Base-by-base conservation (phyloP, 2,329 filamentous ascomycete species). In the Neurospora sp. region DNA sequence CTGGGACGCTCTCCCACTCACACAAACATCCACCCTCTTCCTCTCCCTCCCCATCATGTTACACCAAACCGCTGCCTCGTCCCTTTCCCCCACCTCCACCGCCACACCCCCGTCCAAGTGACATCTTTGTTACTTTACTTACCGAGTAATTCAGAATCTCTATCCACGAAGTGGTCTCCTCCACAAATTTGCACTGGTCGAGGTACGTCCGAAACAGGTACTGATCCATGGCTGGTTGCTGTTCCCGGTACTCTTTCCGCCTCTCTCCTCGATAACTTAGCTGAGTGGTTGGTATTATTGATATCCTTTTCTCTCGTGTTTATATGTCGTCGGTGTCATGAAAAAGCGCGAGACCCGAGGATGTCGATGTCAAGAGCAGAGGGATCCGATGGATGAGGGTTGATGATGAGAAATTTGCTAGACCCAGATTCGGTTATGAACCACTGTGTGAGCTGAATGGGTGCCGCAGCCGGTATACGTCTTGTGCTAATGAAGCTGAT, bases 121-220 rank as follows among this genome's bases (percentile, higher is more conserved):
- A 12, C 67, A 68, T 37, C 4, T 8, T 37, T 36, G 23, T 12
- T 41, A 23, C 15, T 28, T 23, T 39, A 76, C 84, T 72, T 77
- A 88, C 86, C 76, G 86, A 84, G 73, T 87, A 88, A 73, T 88
- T 88, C 74, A 87, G 82, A 43, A 88, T 85, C 76, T 88, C 85
- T 33, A 88, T 73, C 76, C 87, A 89, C 72, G 80, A 82, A 19
- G 86, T 88, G 69, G 78, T 79, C 77, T 89, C 87, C 3, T 77
- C 71, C 66, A 88, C 84, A 39, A 81, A 79, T 28, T 78, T 81
- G 75, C 85, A 88, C 66, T 81, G 77, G 10, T 80, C 75, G 70
- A 88, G 80, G 74, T 84, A 82, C 39, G 77, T 73, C 72, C 80
- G 79, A 73, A 88, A 88, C 78, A 88, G 82, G 76, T 87, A 88